These are phyloP conservation scores for Amphicarpaea edgeworthii DNA, from an alignment of 306 rosid species.

Conservation along the genomic window DNA sequence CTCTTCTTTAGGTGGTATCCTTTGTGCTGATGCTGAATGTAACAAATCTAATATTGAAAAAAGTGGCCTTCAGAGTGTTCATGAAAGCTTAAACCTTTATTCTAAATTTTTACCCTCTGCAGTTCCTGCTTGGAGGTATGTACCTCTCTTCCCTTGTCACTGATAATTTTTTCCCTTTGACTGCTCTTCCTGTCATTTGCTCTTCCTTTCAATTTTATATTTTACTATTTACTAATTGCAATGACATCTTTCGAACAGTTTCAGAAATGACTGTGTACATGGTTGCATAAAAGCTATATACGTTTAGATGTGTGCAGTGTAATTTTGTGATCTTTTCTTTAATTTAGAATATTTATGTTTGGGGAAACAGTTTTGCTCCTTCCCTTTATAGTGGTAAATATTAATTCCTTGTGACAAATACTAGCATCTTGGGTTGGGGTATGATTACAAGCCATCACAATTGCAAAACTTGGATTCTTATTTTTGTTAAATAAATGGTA, in stretches of 20 bases:
- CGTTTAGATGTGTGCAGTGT: neutral
- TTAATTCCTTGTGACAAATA: neutral
- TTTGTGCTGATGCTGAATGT: conserved; percentile 33
- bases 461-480: too few relatives aligned
- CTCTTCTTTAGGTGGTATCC: conserved; percentile 46
- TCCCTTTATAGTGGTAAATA: neutral
- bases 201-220: neutral
- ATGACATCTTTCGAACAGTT: neutral
- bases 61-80: conserved; percentile 35
- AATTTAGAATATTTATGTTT: neutral
- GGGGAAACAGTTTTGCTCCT: neutral
- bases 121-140: conserved; percentile 69
- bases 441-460: too few relatives aligned
- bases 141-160: conserved; percentile 46
- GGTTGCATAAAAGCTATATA: too few relatives aligned
- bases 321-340: conserved; percentile 16
- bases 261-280: neutral
- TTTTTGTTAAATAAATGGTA: too few relatives aligned
- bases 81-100: conserved; percentile 34
- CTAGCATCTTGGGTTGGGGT: neutral
- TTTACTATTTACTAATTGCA: neutral
- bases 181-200: neutral
- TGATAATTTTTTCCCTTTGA: conserved; percentile 1
- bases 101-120: conserved; percentile 54
- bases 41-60: conserved; percentile 43